Base-by-base conservation (phyloP, 257 asterid species). In the Solanum bulbocastanum region DNA sequence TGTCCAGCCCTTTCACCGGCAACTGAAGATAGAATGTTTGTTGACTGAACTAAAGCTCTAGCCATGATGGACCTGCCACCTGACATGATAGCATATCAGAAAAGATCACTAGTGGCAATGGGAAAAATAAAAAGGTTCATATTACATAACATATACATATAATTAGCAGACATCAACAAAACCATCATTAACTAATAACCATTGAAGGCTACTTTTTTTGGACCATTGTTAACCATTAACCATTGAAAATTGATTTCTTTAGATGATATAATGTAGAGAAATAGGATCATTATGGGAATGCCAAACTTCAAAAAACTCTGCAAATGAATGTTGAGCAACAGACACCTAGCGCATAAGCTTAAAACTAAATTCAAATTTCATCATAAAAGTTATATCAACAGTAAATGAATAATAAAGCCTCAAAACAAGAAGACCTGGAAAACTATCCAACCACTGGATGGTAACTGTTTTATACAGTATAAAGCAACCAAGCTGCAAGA, bases 11-110 rank as follows among this genome's bases (percentile, higher is more conserved):
- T 93, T 87, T 87, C 87, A 84, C 88, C 83, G 40, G 98, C 89
- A 58, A 91, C 94, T n/a, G 94, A 90, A 49, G 96, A 92, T 22
- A 96, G 90, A 87, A 94, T 88, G 88, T 89, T 91, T 85, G 96
- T 93, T 33, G 98, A 92, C 87, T 93, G 98, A 87, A 93, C 91
- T 75, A 95, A 86, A 58, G 94, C 93, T 52, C 93, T 94, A 27
- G 96, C 98, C 99, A 96, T 97, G 88, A 88, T 83, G 73, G 87
- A 60, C 86, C 97, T 94, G 93, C 93, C 91, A 30, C 58, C 18
- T 16, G 39, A 44, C 83, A 71, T 86, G 87, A 71, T 86, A 86
- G 79, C 49, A 69, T 16, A 33, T 68, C 30, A 39, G 46, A 71
- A 71, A 86, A 69, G 52, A 10, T 30, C 30, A 82, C 20, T 18